Evolutionary conservation across 1,284 basidiomycete species (phyloP).

Genomic region (Schizophyllum amplum): DNA sequence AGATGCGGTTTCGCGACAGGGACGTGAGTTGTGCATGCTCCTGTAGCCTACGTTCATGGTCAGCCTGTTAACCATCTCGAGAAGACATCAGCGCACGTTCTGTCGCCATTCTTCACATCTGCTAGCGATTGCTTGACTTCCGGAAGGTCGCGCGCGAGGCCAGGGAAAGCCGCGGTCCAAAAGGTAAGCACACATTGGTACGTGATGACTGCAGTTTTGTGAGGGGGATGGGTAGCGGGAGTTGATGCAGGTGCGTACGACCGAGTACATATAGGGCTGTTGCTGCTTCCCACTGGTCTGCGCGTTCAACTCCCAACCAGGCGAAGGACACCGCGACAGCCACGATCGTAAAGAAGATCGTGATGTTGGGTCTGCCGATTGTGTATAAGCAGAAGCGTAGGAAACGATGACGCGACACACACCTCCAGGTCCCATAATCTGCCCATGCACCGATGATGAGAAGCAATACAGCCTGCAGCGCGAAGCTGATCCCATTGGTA

Average conservation of each 20-base stretch:
- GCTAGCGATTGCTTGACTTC: constrained; percentile 49
- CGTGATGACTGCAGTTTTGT: constrained; percentile 66
- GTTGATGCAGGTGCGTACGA: constrained; percentile 30
- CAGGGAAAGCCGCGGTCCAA: constrained; percentile 82
- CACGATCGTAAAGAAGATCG: constrained; percentile 66
- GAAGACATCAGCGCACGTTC: constrained; percentile 29
- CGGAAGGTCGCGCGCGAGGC: constrained; percentile 63
- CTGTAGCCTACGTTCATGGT: constrained; percentile 31
- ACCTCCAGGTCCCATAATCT: constrained; percentile 71
- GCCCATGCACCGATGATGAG: constrained; percentile 67
- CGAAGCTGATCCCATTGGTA: constrained; percentile 71
- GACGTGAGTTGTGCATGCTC: constrained; percentile 59
- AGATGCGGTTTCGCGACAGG: constrained; percentile 67
- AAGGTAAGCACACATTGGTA: constrained; percentile 78
- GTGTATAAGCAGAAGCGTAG: constrained; percentile 22
- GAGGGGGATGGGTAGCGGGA: neutral
- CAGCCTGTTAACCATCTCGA: neutral
- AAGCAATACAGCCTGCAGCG: constrained; percentile 59
- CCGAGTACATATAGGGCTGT: constrained; percentile 72
- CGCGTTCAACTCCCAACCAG: constrained; percentile 65
- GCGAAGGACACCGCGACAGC: constrained; percentile 66
- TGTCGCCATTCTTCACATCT: constrained; percentile 31
- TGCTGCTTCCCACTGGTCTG: constrained; percentile 62
- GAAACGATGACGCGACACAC: constrained; percentile 16
- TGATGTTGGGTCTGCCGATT: constrained; percentile 49